Conservation (phyloP, 495 filamentous ascomycete species). For the Neurospora sp. region DNA sequence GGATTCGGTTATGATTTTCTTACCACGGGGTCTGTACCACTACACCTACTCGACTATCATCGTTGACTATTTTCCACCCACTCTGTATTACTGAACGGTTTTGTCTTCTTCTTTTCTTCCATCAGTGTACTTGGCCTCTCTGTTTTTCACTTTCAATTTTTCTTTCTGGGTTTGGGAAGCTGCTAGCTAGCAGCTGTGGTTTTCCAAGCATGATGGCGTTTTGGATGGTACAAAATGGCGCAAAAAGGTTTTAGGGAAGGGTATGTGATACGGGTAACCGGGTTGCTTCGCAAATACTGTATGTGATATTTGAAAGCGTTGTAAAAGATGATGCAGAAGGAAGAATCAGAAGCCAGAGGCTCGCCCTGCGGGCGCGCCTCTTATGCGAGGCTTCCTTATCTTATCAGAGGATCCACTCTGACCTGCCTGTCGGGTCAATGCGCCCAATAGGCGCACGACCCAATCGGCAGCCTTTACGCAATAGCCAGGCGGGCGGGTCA, state of each 20-base stretch:
- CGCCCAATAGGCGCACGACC: too few relatives aligned
- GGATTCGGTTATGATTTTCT: not conserved
- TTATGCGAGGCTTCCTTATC: too few relatives aligned
- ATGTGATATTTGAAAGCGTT: too few relatives aligned
- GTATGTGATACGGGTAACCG: not conserved
- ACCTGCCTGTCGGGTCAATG: too few relatives aligned
- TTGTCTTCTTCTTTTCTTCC: not conserved
- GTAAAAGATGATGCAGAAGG: too few relatives aligned
- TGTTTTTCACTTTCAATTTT: not conserved
- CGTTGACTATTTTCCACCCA: not conserved
- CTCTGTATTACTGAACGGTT: not conserved
- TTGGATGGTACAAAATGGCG: not conserved
- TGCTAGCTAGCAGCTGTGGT: not conserved
- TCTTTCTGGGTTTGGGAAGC: not conserved
- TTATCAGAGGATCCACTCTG: too few relatives aligned
- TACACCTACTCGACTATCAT: not conserved
- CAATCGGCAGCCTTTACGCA: too few relatives aligned
- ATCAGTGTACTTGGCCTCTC: not conserved
- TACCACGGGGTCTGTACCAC: not conserved
- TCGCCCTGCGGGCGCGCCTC: too few relatives aligned
- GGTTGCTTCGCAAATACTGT: too few relatives aligned
- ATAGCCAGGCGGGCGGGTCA: too few relatives aligned
- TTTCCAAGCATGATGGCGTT: not conserved
- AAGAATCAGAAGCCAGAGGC: too few relatives aligned
- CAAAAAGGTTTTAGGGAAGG: not conserved